Conservation (phyloP, 768 basidiomycete species). For the Fomitopsis serialis region DNA sequence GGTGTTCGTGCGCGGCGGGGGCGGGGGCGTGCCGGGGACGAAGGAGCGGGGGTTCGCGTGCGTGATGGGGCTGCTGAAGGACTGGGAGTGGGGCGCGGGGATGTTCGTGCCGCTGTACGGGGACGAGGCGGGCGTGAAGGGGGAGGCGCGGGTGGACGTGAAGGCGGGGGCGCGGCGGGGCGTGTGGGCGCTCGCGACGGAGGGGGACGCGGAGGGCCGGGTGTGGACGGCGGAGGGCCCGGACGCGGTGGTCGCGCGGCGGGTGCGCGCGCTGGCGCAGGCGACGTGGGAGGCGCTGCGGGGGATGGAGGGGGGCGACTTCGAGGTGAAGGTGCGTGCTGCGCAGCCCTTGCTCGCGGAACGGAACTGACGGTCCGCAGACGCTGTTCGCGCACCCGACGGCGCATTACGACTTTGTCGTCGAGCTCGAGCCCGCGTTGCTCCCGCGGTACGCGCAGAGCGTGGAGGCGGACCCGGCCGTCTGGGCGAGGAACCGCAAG, state of each 20-base stretch:
- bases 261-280: conserved; percentile 67
- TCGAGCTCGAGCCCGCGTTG: conserved; percentile 61
- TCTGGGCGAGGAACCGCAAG: conserved; percentile 38
- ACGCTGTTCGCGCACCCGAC: conserved; percentile 82
- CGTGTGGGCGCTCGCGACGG: conserved; percentile 79
- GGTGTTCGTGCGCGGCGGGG: conserved; percentile 57
- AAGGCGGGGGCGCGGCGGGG: conserved; percentile 34
- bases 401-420: conserved; percentile 79
- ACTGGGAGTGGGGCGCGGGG: conserved; percentile 81
- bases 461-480: conserved; percentile 42
- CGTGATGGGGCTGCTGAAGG: conserved; percentile 65
- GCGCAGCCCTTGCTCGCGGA: background rate
- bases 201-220: conserved; percentile 64
- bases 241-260: conserved; percentile 63
- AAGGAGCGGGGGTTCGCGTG: conserved; percentile 78
- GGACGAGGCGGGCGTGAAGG: conserved; percentile 22
- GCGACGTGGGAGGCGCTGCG: conserved; percentile 65
- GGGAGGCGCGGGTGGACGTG: conserved; percentile 17
- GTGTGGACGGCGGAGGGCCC: conserved; percentile 74
- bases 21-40: conserved; percentile 53
- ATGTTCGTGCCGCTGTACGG: conserved; percentile 73
- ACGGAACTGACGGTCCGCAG: conserved; percentile 32
- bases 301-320: conserved; percentile 40
- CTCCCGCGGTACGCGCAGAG: conserved; percentile 77
- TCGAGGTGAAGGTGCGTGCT: conserved; percentile 54